phyloP scores from a whole-genome alignment of 805 yeast genomes.

The Candida cerambycidarum region DNA sequence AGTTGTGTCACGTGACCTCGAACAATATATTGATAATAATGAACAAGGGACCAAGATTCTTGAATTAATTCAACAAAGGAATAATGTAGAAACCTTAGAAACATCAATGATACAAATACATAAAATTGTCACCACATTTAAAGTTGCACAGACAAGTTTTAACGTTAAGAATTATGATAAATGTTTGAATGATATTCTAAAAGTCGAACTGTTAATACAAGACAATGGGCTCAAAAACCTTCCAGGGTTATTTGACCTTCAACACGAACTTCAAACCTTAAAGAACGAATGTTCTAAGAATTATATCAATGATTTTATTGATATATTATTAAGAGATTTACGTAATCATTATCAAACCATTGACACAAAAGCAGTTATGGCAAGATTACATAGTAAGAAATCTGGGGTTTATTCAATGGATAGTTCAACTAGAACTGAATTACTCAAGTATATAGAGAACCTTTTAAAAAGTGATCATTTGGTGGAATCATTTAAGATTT shows the following conservation, averaged over 20 bases:
- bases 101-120: slow-evolving; percentile 56
- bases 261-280: slow-evolving; percentile 53
- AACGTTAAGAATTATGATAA: slow-evolving; percentile 46
- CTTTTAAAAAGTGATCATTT: slow-evolving; percentile 63
- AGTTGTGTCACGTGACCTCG: slow-evolving; percentile 46
- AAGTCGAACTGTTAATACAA: slow-evolving; percentile 55
- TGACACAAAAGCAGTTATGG: slow-evolving; percentile 48
- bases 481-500: slow-evolving; percentile 57
- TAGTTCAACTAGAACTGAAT: slow-evolving; percentile 37
- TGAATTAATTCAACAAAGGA: slow-evolving; percentile 49
- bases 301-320: slow-evolving; percentile 59
- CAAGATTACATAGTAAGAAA: slow-evolving; percentile 41
- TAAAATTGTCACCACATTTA: slow-evolving; percentile 29
- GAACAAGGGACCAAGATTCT: slow-evolving; percentile 50
- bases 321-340: slow-evolving; percentile 59
- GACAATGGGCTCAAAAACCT: slow-evolving; percentile 39
- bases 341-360: slow-evolving; percentile 54
- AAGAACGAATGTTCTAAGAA: slow-evolving; percentile 67
- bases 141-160: slow-evolving; percentile 41
- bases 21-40: slow-evolving; percentile 46
- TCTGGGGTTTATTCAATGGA: slow-evolving; percentile 35
- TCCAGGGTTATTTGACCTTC: slow-evolving; percentile 50
- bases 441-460: slow-evolving; percentile 52
- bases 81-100: slow-evolving; percentile 63
- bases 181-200: slow-evolving; percentile 58